A percentile compares a stretch with the other conserved stretches of the same genome.
Evolutionary conservation across 2,329 filamentous ascomycete genomes (phyloP).

Genomic region (Fusarium brevicatenulatum): DNA sequence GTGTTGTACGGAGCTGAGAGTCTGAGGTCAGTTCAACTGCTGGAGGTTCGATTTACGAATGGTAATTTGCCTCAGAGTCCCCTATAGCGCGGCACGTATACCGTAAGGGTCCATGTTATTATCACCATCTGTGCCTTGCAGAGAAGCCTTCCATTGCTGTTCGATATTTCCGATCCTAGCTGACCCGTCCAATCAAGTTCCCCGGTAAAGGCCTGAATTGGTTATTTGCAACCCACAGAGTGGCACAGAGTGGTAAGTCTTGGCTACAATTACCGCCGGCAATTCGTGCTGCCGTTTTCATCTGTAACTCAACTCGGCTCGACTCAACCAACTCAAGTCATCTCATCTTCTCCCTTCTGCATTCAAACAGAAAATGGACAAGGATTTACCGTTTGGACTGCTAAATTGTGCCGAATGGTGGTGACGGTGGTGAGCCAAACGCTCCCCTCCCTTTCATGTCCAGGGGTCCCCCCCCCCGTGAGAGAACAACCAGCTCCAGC

Average conservation of each 20-base stretch:
- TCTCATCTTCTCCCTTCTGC: background rate
- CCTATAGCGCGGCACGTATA: conserved; percentile 2
- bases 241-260: background rate
- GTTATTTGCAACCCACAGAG: background rate
- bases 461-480: conserved; percentile 23
- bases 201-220: conserved; percentile 10
- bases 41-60: background rate
- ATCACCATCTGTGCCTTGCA: conserved; percentile 27
- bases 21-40: background rate
- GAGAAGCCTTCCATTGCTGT: conserved; percentile 35
- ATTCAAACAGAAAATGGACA: background rate
- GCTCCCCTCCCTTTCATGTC: conserved; percentile 18
- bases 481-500: background rate
- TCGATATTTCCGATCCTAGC: conserved; percentile 27
- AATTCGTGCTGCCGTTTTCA: conserved; percentile 11
- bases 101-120: conserved; percentile 7
- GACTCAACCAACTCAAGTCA: background rate
- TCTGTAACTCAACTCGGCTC: conserved; percentile 1
- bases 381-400: conserved; percentile 20
- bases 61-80: background rate
- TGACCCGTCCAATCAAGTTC: conserved; percentile 9
- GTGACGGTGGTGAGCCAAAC: conserved; percentile 37
- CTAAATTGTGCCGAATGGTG: conserved; percentile 34
- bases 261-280: background rate
- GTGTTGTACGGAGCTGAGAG: background rate